Base-by-base conservation (phyloP, 2,329 filamentous ascomycete species). In the Cordyceps farinosa region DNA sequence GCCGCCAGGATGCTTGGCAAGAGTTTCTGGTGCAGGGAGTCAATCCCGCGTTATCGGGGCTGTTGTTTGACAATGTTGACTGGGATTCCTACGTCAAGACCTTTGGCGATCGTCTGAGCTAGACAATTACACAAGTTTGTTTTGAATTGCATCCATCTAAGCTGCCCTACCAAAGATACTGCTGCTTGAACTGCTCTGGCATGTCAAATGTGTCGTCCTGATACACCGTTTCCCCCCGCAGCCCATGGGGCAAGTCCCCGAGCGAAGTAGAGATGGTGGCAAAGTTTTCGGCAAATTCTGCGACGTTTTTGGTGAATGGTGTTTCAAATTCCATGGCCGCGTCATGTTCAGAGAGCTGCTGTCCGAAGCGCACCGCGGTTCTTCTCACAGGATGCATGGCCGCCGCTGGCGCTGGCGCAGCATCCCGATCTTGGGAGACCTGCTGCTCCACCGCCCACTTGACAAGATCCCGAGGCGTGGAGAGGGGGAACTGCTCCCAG, bases 41-140 rank as follows among this genome's bases (percentile, higher is more conserved):
- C 2, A 48, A 51, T 17, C 47, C 47, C 3, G 55, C 42, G 17
- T 36, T 52, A 13, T 47, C 44, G 9, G 62, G 62, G n/a, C 55
- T 59, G 15, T 40, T 64, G 13, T 64, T 52, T 22, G 54, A 64
- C 40, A 29, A 53, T 29, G 27, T 45, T 17, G 55, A 36, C 9
- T 64, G 62, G 62, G 62, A 64, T 29, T 56, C 62, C 11, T 64
- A 64, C 48, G 55, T 64, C 27, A 56, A 64, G 48, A 55, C 52
- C 13, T 62, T 62, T 62, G 60, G 50, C 3, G 34, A 62, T n/a
- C 13, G 34, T 13, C 36, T 54, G 17, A 55, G 42, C 40, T 62
- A 45, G 30, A 29, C 22, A 22, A 22, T 22, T 22, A 22, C 22
- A 22, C 22, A 22, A 22, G 22, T 22, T 22, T 22, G 3, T 9